Base-by-base conservation (phyloP, 2,329 filamentous ascomycete species). In the Escovopsis sp. region DNA sequence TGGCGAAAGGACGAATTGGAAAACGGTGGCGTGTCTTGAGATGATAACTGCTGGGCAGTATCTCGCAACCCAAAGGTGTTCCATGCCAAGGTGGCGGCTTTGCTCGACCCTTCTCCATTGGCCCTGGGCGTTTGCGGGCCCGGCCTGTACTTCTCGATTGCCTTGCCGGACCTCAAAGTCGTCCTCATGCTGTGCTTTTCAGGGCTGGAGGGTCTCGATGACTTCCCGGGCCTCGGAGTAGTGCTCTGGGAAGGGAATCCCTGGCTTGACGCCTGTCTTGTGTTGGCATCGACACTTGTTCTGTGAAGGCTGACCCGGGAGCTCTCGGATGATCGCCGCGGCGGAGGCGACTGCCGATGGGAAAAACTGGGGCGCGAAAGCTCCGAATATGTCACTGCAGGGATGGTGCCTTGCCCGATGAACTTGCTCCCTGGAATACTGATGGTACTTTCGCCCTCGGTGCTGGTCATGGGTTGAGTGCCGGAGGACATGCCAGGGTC, bases 381-480 rank as follows among this genome's bases (percentile, higher is more conserved):
- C 50, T 93, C 81, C 5, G 78, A 73, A 56, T 93, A 94, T 45
- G 72, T 79, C 39, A 88, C 74, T 7, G 84, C 81, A 37, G 84
- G 85, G 47, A 94, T 80, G 2, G 84, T 91, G 11, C 85, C 84
- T 48, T 80, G 72, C 34, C 84, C 87, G 52, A 94, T 81, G 68
- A 76, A 88, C 4, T 75, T 78, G 47, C 63, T 68, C 41, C 43
- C 50, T 43, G 39, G 50, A 33, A 40, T 43, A n/a, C 47, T 47
- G 20, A 45, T 43, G 32, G 53, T 52, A 16, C 48, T 30, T 6
- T 30, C 48, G 3, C 45, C 45, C 41, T 55, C 51, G 20, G 47
- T 45, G 15, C 51, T 35, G 29, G 56, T 54, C 9, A 52, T 50
- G 3, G 42, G 32, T 36, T 39, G 49, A 25, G 27, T 49, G 7